Conservation (phyloP, 208 protist genomes). For the Trypanosoma lewisi region DNA sequence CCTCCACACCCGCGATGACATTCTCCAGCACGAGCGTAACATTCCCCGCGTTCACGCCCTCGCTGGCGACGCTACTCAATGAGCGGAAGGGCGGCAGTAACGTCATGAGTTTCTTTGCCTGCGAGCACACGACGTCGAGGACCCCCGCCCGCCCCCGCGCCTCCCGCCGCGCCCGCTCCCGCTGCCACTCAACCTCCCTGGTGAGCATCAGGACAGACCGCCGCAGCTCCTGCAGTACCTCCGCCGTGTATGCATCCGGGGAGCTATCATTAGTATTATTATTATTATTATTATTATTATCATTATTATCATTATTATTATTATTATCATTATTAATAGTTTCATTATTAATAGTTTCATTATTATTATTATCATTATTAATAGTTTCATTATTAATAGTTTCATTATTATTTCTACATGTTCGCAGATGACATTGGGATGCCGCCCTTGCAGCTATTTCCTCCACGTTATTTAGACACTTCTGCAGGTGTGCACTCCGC, state of each 20-base stretch:
- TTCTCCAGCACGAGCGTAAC: constrained; percentile 6
- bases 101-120: not conserved
- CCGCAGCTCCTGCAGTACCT: constrained; percentile 9
- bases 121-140: constrained; percentile 1
- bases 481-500: not conserved
- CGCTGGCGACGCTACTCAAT: not conserved
- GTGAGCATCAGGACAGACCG: not conserved
- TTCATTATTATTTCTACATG: not conserved
- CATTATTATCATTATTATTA: no score
- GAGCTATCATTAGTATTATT: no score
- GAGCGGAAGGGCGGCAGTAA: not conserved
- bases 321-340: no score
- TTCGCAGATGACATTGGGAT: constrained; percentile 2
- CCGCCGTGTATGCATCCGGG: constrained; percentile 1
- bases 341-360: no score
- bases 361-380: no score
- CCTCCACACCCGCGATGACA: not conserved
- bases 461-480: constrained; percentile 2
- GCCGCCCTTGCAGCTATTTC: not conserved
- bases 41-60: constrained; percentile 1
- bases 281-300: no score
- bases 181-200: constrained; percentile 15
- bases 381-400: no score
- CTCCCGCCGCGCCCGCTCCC: constrained; percentile 2
- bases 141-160: constrained; percentile 1